phyloP scores from a whole-genome alignment of 2,329 filamentous ascomycete genomes.

The Arachnomyces sp. region DNA sequence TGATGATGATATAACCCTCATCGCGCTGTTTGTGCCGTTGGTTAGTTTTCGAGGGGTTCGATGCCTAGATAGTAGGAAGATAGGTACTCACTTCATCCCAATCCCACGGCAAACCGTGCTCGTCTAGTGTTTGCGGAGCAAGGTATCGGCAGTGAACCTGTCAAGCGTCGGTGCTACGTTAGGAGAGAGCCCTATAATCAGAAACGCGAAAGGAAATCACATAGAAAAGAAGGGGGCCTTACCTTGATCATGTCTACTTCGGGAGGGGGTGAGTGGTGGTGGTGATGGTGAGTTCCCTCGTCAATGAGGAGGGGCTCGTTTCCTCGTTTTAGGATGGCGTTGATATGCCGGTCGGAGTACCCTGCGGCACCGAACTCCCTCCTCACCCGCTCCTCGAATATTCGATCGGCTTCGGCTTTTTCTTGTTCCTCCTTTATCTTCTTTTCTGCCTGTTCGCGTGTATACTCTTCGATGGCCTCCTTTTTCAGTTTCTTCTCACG shows the following conservation, averaged over 20 bases:
- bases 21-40: conserved; percentile 42
- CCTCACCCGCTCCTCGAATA: conserved; percentile 37
- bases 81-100: conserved; percentile 35
- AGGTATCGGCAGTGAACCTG: conserved; percentile 40
- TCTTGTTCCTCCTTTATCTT: conserved; percentile 41
- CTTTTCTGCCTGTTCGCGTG: conserved; percentile 43
- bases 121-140: conserved; percentile 37
- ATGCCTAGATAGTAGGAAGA: not conserved
- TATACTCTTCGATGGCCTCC: conserved; percentile 46
- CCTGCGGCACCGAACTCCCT: conserved; percentile 28
- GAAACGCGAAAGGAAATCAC: not conserved
- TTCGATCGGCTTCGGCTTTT: conserved; percentile 43
- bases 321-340: conserved; percentile 26
- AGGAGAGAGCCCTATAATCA: conserved; percentile 8
- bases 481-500: conserved; percentile 36
- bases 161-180: not conserved
- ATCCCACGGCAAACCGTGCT: conserved; percentile 40
- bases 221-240: conserved; percentile 7
- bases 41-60: conserved; percentile 5
- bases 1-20: conserved; percentile 63
- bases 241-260: too few relatives aligned
- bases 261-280: conserved; percentile 36
- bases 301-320: conserved; percentile 23
- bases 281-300: conserved; percentile 26
- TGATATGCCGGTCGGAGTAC: conserved; percentile 35